Base-by-base conservation (phyloP, 441 rosid genomes). In the Kokia cookei region DNA sequence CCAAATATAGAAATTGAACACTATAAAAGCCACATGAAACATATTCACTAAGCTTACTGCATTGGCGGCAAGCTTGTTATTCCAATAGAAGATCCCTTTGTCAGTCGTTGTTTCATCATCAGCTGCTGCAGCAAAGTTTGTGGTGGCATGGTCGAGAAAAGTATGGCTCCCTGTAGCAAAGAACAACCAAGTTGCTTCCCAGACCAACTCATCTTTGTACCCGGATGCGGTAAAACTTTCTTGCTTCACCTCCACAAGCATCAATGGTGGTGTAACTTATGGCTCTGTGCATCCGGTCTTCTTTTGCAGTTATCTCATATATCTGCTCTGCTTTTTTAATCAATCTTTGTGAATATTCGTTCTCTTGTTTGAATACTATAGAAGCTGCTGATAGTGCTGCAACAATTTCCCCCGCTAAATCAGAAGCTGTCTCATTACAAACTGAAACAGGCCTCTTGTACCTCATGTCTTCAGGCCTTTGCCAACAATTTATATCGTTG, bases 151-250 rank as follows among this genome's bases (percentile, higher is more conserved):
- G 27, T 72, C 72, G 17, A 90, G 88, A 76, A 84, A 87, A 71
- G 84, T 77, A 54, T 48, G 13, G 73, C 86, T 81, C 17, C 91
- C 90, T 0, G 91, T 88, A 19, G 89, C 91, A 24, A 86, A 82
- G 72, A 81, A 88, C 73, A 85, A 55, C 91, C 94, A 86, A 62
- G 89, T 88, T 74, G 79, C 89, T 72, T 81, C 92, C 91, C 91
- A 85, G 9, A 85, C 82, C 63, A 90, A 65, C 62, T 90, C 92
- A 75, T 86, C 87, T 68, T 24, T 74, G 75, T 78, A 86, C 35
- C 91, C 79, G 9, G 92, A 75, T 19, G 92, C 81, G 72, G 59
- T 90, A 86, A 53, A 79, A 81, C 13, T 15, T 57, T 75, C 82
- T 83, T 64, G 88, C 89, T 53, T 79, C 86, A 51, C 85, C 82